These are phyloP conservation scores for Hypholoma sublateritium DNA, from an alignment of 768 basidiomycete genomes.

Conservation along the genomic window DNA sequence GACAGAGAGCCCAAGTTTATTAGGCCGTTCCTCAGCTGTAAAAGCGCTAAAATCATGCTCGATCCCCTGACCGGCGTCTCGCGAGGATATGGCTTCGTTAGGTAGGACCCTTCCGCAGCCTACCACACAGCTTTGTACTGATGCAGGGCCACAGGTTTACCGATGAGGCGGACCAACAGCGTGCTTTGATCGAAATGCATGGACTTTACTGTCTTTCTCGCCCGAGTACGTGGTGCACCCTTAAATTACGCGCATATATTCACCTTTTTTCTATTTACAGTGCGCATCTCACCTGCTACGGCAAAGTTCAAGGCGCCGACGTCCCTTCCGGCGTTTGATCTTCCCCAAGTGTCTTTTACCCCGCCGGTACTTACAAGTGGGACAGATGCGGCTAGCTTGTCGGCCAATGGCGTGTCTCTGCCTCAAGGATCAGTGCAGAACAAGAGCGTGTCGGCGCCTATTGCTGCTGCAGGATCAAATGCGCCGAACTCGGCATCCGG, in stretches of 20 bases:
- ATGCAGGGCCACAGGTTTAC: constrained; percentile 59
- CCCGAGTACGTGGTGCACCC: constrained; percentile 60
- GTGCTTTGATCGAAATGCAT: constrained; percentile 90
- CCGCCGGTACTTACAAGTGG: constrained; percentile 22
- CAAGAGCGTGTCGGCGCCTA: constrained; percentile 72
- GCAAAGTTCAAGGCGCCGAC: constrained; percentile 78
- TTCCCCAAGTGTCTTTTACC: constrained; percentile 48
- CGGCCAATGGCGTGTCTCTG: constrained; percentile 50
- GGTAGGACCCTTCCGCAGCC: constrained; percentile 43
- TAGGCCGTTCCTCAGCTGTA: constrained; percentile 85
- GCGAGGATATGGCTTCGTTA: constrained; percentile 90
- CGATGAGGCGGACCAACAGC: constrained; percentile 85
- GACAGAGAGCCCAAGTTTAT: constrained; percentile 90
- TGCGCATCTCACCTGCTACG: constrained; percentile 90
- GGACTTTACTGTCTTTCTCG: constrained; percentile 87
- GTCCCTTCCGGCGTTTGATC: constrained; percentile 36
- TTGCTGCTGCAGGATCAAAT: constrained; percentile 49
- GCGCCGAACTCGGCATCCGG: constrained; percentile 37
- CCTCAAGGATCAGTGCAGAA: constrained; percentile 43
- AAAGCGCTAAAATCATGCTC: constrained; percentile 94
- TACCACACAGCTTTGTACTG: constrained; percentile 11
- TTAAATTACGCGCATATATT: constrained; percentile 27
- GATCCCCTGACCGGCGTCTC: constrained; percentile 89
- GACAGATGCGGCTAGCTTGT: constrained; percentile 33
- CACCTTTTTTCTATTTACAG: constrained; percentile 36